Evolutionary conservation across 2,329 filamentous ascomycete species (phyloP).

Genomic region (Fusarium circinatum): DNA sequence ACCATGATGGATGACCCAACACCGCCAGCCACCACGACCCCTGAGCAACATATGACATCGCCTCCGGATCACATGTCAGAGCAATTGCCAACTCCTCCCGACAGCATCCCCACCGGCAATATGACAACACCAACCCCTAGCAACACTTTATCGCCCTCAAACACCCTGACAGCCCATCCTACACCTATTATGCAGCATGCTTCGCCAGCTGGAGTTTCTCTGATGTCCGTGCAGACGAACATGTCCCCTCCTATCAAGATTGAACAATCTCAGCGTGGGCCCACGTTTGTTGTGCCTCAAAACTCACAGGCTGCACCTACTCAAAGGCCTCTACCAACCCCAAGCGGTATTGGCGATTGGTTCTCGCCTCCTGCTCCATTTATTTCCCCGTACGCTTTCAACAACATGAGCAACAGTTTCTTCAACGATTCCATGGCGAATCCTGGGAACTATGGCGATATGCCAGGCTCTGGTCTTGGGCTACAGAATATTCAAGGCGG

Average conservation of each 20-base stretch:
- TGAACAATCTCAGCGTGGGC: constrained; percentile 40
- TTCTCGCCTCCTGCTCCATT: constrained; percentile 64
- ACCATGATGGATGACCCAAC: constrained; percentile 49
- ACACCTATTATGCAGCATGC: constrained; percentile 44
- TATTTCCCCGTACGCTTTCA: constrained; percentile 63
- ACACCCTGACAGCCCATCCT: constrained; percentile 47
- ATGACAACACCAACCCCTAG: constrained; percentile 47
- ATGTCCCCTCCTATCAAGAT: constrained; percentile 49
- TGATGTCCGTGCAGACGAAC: constrained; percentile 41
- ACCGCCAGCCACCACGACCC: constrained; percentile 46
- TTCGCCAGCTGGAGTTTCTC: constrained; percentile 40
- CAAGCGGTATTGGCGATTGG: constrained; percentile 60
- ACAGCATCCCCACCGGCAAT: constrained; percentile 50
- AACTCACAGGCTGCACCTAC: constrained; percentile 51
- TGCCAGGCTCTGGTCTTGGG: constrained; percentile 47
- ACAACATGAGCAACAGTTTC: constrained; percentile 53
- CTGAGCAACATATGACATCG: constrained; percentile 44
- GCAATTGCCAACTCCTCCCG: constrained; percentile 57
- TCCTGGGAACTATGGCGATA: constrained; percentile 44
- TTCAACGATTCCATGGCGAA: constrained; percentile 53
- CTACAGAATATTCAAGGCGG: constrained; percentile 46
- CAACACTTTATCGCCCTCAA: constrained; percentile 52
- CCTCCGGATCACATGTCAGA: constrained; percentile 46
- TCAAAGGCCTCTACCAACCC: constrained; percentile 57
- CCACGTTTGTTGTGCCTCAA: constrained; percentile 54